Base-by-base conservation (phyloP, 164 flowering plant genomes). In the Taxillus chinensis region DNA sequence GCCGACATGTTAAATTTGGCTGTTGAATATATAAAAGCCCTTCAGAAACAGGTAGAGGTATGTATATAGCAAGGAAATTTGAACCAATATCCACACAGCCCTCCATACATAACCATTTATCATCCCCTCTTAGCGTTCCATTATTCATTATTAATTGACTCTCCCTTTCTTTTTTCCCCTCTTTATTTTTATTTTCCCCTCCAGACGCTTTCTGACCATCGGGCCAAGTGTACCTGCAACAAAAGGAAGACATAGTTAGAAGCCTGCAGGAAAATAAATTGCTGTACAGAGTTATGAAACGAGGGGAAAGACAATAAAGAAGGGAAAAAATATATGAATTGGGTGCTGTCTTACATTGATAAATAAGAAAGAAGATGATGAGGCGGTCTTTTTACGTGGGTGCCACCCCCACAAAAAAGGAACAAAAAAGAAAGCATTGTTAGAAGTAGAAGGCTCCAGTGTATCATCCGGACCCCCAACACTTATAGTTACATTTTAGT, bases 1-100 rank as follows among this genome's bases (percentile, higher is more conserved):
- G 76, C 97, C 14, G 99, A 93, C 74, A 93, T 93, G 99, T 64
- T 93, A 68, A 97, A 93, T 67, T 81, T 88, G 76, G 97, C 99
- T 3, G 96, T 90, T 39, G 96, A 90, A 4, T 86, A 93, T 77
- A 89, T 93, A 5, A 93, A 90, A 75, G 92, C 86, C 14, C 92
- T 93, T 27, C 97, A 93, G 69, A 71, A 73, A 52, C 82, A 93
- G 64, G 81, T 82, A 56, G 75, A 93, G 96, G 98, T 93, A 82
- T 10, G 11, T 53, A 8, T 10, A 41, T 7, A 5, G 7, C 7
- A 11, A 39, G 37, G 5, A 27, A 45, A 45, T 38, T 39, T 57
- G 4, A 11, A 57, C 39, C 11, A 11, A 45, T 37, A 9, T 38
- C 14, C 42, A 8, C 41, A 38, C 7, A 41, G 14, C 14, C 2